Base-by-base conservation (phyloP, 1,284 basidiomycete genomes). In the Butyriboletus appendiculatus region DNA sequence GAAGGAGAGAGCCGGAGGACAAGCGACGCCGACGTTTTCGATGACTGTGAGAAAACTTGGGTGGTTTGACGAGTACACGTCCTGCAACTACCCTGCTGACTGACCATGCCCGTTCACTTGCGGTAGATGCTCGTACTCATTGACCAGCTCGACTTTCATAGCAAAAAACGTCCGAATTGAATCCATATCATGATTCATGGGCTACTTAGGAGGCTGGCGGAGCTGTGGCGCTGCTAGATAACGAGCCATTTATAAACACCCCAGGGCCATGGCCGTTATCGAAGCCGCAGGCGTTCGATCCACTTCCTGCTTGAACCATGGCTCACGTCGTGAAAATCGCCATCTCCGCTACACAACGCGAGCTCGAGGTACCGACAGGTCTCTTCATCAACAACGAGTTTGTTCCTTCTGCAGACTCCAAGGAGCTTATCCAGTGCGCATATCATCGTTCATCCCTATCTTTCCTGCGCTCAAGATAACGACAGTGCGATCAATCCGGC, bases 381-480 rank as follows among this genome's bases (percentile, higher is more conserved):
- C 81, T 96, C 40, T 96, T 96, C 78, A 96, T 97, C 73, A 87
- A 93, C 78, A 93, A 94, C 71, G 78, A 92, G 66, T 95, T 92
- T 62, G 88, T 93, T 30, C 69, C 80, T 14, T 89, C 85, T 11
- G 76, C 78, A 24, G 85, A 88, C 62, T 84, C 81, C 33, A 68
- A 75, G 22, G 84, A 87, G 52, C 69, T 74, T 47, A 81, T 88
- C 64, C 66, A 80, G 88, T 88, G 59, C 61, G 75, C 38, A 43
- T 46, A 20, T 28, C 51, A n/a, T 54, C 53, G 28, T 48, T 28
- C 30, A 42, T 53, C 44, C 52, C 44, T 35, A 44, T 48, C 57
- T 37, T 38, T 49, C 39, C 10, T 15, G 38, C 34, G 22, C 48
- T 50, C 63, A 62, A 37, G 42, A 52, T 52, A 53, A 53, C 33